phyloP scores from a whole-genome alignment of 306 rosid species.

The Hippophae tibetana region DNA sequence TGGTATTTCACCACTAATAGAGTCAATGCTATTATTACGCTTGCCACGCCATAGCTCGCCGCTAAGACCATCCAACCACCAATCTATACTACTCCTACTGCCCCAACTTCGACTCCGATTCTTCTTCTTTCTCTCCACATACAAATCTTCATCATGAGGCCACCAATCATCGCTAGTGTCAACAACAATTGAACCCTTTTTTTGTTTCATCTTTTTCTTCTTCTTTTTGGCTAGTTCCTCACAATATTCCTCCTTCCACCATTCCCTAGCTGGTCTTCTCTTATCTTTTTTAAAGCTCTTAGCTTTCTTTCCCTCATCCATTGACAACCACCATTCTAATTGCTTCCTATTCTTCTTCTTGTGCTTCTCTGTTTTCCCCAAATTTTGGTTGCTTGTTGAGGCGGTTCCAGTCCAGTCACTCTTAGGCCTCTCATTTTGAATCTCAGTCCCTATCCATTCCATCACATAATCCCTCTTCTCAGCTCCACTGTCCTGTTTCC shows the following conservation, averaged over 20 bases:
- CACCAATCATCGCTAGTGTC: conserved; percentile 47
- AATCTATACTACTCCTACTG: conserved; percentile 49
- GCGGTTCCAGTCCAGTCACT: conserved; percentile 28
- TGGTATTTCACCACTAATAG: conserved; percentile 66
- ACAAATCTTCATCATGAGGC: conserved; percentile 49
- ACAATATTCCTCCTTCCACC: conserved; percentile 91
- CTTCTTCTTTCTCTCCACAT: conserved; percentile 40
- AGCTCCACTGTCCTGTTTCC: conserved; percentile 52
- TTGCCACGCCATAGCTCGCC: conserved; percentile 53
- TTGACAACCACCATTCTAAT: conserved; percentile 85
- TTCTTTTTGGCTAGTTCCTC: conserved; percentile 56
- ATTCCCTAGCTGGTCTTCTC: conserved; percentile 75
- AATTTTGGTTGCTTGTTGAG: conserved; percentile 19
- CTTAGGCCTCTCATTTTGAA: conserved; percentile 43
- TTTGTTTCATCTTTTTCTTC: conserved; percentile 50
- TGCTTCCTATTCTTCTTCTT: conserved; percentile 43
- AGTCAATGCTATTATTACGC: conserved; percentile 47
- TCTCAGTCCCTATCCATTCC: conserved; percentile 91
- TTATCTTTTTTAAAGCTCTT: conserved; percentile 38
- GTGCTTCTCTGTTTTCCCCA: conserved; percentile 26
- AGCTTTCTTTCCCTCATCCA: conserved; percentile 54
- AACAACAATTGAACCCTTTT: conserved; percentile 33
- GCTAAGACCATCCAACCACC: conserved; percentile 84
- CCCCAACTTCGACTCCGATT: conserved; percentile 44
- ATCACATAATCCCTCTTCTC: conserved; percentile 71